Percentiles rank a stretch among this genome's conserved stretches.
phyloP scores from a whole-genome alignment of 2,329 filamentous ascomycete species.

The Onygenales sp. region DNA sequence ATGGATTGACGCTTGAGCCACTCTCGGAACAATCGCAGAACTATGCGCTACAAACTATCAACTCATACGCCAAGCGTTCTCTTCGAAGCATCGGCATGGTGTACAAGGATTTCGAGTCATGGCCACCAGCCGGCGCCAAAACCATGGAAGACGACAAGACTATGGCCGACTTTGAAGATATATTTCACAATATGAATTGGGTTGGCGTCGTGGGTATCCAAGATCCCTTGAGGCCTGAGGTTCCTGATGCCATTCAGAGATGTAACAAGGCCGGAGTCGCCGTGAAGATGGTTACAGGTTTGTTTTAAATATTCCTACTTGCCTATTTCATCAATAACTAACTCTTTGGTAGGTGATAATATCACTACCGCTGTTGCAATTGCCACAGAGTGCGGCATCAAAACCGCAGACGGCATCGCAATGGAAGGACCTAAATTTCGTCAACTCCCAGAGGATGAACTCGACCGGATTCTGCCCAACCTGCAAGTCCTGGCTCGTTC shows the following conservation, averaged over 20 bases:
- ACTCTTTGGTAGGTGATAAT: conserved; percentile 45
- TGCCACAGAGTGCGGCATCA: conserved; percentile 63
- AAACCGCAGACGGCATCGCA: conserved; percentile 47
- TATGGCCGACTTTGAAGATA: conserved; percentile 55
- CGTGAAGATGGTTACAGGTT: conserved; percentile 62
- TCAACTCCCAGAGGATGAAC: conserved; percentile 49
- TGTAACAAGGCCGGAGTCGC: conserved; percentile 60
- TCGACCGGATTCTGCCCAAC: conserved; percentile 48
- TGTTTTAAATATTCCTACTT: background rate
- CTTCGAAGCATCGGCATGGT: conserved; percentile 66
- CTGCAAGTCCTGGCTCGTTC: conserved; percentile 57
- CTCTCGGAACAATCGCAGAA: conserved; percentile 20
- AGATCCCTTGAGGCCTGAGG: conserved; percentile 60
- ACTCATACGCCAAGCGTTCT: conserved; percentile 43
- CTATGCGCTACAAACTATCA: conserved; percentile 25
- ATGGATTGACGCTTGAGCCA: conserved; percentile 15
- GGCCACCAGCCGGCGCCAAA: conserved; percentile 52
- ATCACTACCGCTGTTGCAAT: conserved; percentile 64
- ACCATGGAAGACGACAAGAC: conserved; percentile 51
- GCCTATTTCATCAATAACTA: background rate
- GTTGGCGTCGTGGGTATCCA: conserved; percentile 65
- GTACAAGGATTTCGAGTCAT: conserved; percentile 61
- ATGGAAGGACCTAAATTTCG: conserved; percentile 63
- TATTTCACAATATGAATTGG: conserved; percentile 66
- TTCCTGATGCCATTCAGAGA: conserved; percentile 56